Base-by-base conservation (phyloP, 441 rosid species). In the Populus hybrid region DNA sequence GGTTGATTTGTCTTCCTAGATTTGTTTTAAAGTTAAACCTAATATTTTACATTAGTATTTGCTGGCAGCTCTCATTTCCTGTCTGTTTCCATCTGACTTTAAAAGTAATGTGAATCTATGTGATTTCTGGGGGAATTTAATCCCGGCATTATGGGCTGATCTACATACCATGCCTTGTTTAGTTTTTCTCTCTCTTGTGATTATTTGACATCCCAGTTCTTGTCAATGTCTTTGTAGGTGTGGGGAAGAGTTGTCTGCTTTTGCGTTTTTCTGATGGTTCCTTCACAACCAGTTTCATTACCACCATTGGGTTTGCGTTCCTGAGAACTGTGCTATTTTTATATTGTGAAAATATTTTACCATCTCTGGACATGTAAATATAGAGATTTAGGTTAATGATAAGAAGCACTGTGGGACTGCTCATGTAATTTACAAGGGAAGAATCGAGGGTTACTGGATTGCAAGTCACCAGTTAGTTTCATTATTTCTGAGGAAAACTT, bases 201-300 rank as follows among this genome's bases (percentile, higher is more conserved):
- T 72, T 38, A 24, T 38, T 71, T 74, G 61, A 81, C 71, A 18
- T 68, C n/a, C 35, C 63, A 57, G 66, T 77, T 67, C 50, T 12
- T 65, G 74, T 77, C 3, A 24, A 10, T 28, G 38, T 24, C 7
- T 57, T 72, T 77, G 84, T 89, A 88, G 91, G 97, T 81, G 95
- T 92, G 79, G 97, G 97, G 23, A 92, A 90, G 82, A 92, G 97
- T 88, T 92, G 97, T 79, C 84, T 92, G 83, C 85, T 92, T 34
- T 81, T 92, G 85, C 91, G 97, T 23, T 92, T 92, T 82, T 90
- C 97, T 5, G 97, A 90, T 80, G 97, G 92, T 78, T 90, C 94
- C 79, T 92, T 92, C 81, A 92, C 97, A 2, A 92, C 97, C 24
- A 90, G 97, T 83, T 92, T 92, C 83, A 90, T 92, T 75, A 92